Evolutionary conservation across 2,329 filamentous ascomycete species (phyloP), one percentile per base, ranked within the genome.

Genomic region (Fusarium falciforme): DNA sequence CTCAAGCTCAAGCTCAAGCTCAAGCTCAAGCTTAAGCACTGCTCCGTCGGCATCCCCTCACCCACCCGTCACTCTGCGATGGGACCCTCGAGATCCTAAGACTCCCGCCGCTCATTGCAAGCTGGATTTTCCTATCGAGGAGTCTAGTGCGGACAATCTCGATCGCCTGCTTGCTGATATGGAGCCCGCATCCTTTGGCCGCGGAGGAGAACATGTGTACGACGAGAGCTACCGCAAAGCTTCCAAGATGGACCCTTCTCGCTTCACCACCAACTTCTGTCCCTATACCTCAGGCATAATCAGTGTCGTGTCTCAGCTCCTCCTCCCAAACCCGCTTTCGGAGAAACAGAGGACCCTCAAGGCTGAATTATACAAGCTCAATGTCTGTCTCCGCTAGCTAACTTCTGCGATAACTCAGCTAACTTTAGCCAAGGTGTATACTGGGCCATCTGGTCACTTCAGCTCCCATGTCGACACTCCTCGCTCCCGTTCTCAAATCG

Each of bases 291-390:
- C 82, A 8, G 87, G 88, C 0, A 88, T 92, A n/a, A 73, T 91
- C 4, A 85, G 89, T 62, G 79, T 81, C 0, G 78, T 90, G 12
- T 83, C 83, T 2, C 85, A 89, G 62, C 68, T 83, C 0, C 81
- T 91, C 0, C 54, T 58, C 33, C 54, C 54, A 25, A 58, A n/a
- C 16, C 54, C n/a, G 22, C 31, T 36, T 35, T 58, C 54, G 10
- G 14, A 36, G 31, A 58, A 36, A 14, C 54, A 58, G 31, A 36
- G 54, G 20, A 76, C 88, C 11, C 78, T 90, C 1, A 79, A 78
- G 5, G 88, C 88, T 0, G 88, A 91, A 78, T 79, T 91, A 2
- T 90, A 89, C 76, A 90, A 90, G 69, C 78, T 91, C 20, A 90
- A 91, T 72, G 85, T 36, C 60, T 54, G 27, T 55, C 54, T 12